Evolutionary conservation across 208 protist species (phyloP).

Genomic region (Trypanosoma vivax): DNA sequence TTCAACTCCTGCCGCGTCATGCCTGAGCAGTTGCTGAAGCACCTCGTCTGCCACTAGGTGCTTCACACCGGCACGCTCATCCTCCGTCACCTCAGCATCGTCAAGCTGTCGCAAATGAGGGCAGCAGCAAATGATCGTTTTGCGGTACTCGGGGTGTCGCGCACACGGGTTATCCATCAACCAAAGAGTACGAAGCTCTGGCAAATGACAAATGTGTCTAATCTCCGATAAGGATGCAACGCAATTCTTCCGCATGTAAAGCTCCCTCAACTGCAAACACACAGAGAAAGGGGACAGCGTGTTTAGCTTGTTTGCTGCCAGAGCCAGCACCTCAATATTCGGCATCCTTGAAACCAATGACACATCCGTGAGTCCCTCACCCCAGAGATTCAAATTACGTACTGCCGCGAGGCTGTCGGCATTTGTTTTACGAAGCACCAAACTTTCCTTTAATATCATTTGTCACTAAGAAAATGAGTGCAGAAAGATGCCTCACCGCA

Average conservation of each 20-base stretch:
- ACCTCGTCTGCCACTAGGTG: constrained; percentile 45
- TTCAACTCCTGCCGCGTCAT: not conserved
- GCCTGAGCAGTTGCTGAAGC: constrained; percentile 57
- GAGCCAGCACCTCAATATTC: constrained; percentile 79
- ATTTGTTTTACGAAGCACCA: constrained; percentile 87
- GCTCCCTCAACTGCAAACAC: constrained; percentile 75
- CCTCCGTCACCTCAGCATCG: constrained; percentile 60
- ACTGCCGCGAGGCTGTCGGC: constrained; percentile 60
- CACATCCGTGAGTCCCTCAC: constrained; percentile 78
- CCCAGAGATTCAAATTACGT: constrained; percentile 90
- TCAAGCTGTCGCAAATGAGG: constrained; percentile 83
- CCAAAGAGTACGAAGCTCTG: constrained; percentile 83
- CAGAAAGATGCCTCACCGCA: not conserved
- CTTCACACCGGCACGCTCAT: constrained; percentile 49
- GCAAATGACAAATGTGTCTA: constrained; percentile 50
- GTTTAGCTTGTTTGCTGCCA: constrained; percentile 80
- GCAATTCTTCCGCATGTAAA: constrained; percentile 92
- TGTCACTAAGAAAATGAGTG: not conserved
- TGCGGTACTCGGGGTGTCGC: constrained; percentile 71
- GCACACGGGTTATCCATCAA: constrained; percentile 91
- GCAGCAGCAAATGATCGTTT: constrained; percentile 82
- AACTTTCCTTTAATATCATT: constrained; percentile 58
- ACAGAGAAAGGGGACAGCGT: constrained; percentile 57
- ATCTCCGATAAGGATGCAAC: constrained; percentile 76
- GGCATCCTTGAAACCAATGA: constrained; percentile 54